Percentiles rank a stretch among this genome's conserved stretches.
These are phyloP conservation scores for Pythium dissimile DNA, from an alignment of 352 stramenopile genomes.

Conservation along the genomic window DNA sequence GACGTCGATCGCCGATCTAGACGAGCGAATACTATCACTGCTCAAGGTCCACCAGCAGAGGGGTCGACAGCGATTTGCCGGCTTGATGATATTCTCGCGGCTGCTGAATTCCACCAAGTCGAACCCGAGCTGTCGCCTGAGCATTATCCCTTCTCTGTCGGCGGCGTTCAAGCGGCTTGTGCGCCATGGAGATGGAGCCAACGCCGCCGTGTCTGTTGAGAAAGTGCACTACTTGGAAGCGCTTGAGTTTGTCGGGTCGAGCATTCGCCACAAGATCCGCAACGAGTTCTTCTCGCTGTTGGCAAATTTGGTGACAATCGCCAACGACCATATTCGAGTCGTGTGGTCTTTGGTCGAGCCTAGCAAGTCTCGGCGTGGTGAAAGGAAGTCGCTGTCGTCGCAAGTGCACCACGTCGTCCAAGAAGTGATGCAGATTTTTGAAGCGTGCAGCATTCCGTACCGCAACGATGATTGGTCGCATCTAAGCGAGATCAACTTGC, in stretches of 20 bases:
- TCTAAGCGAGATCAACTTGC: slow-evolving; percentile 54
- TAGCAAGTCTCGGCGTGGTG: not conserved
- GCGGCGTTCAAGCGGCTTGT: slow-evolving; percentile 64
- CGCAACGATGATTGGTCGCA: slow-evolving; percentile 53
- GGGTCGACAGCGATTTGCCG: slow-evolving; percentile 46
- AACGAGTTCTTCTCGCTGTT: slow-evolving; percentile 71
- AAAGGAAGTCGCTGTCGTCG: slow-evolving; percentile 20
- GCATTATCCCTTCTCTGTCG: slow-evolving; percentile 73
- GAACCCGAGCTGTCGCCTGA: slow-evolving; percentile 58
- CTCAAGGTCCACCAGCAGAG: slow-evolving; percentile 50
- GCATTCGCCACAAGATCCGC: slow-evolving; percentile 39
- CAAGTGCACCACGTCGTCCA: slow-evolving; percentile 56
- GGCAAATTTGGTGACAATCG: slow-evolving; percentile 42
- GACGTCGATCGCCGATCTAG: too few species aligned
- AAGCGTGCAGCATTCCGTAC: slow-evolving; percentile 81
- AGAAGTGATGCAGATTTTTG: slow-evolving; percentile 70
- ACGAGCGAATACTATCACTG: slow-evolving; percentile 46
- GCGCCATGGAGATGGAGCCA: not conserved
- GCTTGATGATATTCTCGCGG: slow-evolving; percentile 61
- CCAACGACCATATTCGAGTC: slow-evolving; percentile 14
- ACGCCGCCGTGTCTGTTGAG: slow-evolving; percentile 17
- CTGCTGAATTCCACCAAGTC: slow-evolving; percentile 47
- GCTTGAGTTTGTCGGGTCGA: slow-evolving; percentile 63
- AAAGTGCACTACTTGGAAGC: slow-evolving; percentile 79
- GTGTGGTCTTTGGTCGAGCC: slow-evolving; percentile 8